These are phyloP conservation scores for Calonectria pauciramosa DNA, from an alignment of 2,329 filamentous ascomycete species.

Conservation along the genomic window DNA sequence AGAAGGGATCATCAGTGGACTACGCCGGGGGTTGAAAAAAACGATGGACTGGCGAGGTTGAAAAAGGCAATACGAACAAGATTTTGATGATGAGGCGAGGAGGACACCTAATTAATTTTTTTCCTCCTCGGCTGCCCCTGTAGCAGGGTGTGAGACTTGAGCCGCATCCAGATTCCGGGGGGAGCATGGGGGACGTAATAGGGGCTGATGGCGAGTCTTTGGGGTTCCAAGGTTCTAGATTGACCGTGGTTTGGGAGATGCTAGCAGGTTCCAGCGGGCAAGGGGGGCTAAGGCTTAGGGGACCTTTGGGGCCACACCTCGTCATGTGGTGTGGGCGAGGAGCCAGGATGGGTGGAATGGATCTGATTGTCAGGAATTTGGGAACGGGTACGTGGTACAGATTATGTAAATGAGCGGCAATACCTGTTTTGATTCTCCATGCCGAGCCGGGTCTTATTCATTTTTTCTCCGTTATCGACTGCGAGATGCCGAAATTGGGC, in stretches of 20 bases:
- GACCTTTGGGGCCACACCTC: not conserved
- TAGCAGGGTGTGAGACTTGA: not conserved
- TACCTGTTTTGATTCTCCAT: not conserved
- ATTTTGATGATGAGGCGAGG: conserved; percentile 9
- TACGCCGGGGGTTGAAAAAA: not conserved
- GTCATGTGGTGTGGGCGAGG: conserved; percentile 7
- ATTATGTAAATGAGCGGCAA: not conserved
- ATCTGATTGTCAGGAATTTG: conserved; percentile 13
- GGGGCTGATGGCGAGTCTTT: conserved; percentile 1
- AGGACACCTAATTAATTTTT: conserved; percentile 14
- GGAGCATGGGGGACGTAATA: not conserved
- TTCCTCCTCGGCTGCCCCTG: not conserved
- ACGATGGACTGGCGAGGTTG: conserved; percentile 1
- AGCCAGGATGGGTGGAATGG: not conserved
- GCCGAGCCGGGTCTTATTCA: not conserved
- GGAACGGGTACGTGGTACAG: conserved; percentile 7
- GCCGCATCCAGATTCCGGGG: conserved; percentile 11
- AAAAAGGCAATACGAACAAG: conserved; percentile 7
- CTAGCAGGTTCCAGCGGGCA: conserved; percentile 14
- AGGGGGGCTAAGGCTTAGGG: not conserved
- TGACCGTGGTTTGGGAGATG: not conserved
- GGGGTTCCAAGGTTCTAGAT: not conserved
- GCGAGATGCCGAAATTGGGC: not conserved
- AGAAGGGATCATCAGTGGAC: not conserved
- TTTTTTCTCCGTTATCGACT: not conserved